These are phyloP conservation scores for Penicillium sp. DNA, from an alignment of 2,329 filamentous ascomycete species.

Conservation along the genomic window DNA sequence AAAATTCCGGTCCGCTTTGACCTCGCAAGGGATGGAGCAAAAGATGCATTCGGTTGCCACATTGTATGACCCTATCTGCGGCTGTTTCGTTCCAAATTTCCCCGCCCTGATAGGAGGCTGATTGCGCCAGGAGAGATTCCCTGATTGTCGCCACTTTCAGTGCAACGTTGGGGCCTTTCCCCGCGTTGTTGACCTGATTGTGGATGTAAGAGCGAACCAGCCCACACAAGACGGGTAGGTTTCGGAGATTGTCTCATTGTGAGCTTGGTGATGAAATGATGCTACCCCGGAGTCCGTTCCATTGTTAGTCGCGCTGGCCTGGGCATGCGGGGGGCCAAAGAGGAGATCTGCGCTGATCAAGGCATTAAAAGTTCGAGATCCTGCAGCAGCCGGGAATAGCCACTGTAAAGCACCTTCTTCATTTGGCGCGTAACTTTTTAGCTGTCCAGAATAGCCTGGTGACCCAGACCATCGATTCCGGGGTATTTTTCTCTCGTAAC, in stretches of 20 bases:
- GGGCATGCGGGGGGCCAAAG: background rate
- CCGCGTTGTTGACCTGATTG: slow-evolving; percentile 4
- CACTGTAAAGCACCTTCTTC: background rate
- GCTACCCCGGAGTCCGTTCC: slow-evolving; percentile 2
- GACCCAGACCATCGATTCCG: slow-evolving; percentile 7
- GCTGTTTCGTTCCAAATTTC: background rate
- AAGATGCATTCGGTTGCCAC: background rate
- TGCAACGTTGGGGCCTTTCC: slow-evolving; percentile 18
- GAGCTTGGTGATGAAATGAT: background rate
- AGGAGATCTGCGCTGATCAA: background rate
- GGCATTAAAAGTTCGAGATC: background rate
- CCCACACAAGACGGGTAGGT: background rate
- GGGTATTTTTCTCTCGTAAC: slow-evolving; percentile 29
- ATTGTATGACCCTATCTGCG: background rate
- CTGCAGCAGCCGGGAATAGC: background rate
- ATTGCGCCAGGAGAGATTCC: background rate
- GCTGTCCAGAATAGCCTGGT: background rate
- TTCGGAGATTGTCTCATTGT: background rate
- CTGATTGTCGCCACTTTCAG: background rate
- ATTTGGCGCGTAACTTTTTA: background rate
- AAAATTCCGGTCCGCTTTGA: background rate
- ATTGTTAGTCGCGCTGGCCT: background rate
- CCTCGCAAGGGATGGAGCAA: background rate
- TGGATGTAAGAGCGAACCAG: background rate
- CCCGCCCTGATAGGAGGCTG: background rate